phyloP scores from a whole-genome alignment of 805 yeast genomes.

The Teunomyces lycoperdinae region DNA sequence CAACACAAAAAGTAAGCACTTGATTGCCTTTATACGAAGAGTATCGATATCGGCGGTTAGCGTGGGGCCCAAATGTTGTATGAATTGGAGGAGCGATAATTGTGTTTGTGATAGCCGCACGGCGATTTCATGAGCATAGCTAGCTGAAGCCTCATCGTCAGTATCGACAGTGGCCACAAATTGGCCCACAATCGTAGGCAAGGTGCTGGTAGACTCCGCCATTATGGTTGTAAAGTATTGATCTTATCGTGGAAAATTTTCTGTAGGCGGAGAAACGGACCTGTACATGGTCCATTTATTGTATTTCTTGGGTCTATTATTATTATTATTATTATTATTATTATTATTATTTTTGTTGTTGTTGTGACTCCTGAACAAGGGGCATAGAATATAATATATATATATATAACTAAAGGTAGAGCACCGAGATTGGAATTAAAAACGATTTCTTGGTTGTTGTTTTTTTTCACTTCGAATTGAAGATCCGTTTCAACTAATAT shows the following conservation, averaged over 20 bases:
- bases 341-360: neutral
- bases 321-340: no score
- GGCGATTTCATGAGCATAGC: constrained; percentile 22
- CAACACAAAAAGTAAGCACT: constrained; percentile 40
- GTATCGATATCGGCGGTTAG: constrained; percentile 58
- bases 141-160: constrained; percentile 17
- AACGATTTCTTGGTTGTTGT: no score
- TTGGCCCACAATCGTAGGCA: constrained; percentile 33
- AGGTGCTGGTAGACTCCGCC: constrained; percentile 13
- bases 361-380: neutral
- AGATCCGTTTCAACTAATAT: no score
- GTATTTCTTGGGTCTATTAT: no score
- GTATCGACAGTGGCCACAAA: constrained; percentile 31
- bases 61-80: constrained; percentile 57
- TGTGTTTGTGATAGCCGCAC: constrained; percentile 17
- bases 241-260: constrained; percentile 4
- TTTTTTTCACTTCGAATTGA: no score
- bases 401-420: no score
- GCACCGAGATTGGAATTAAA: no score
- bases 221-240: neutral
- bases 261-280: neutral
- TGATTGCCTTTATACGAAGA: constrained; percentile 46
- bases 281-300: no score
- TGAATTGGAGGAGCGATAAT: constrained; percentile 48
- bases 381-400: neutral